phyloP scores from a whole-genome alignment of 345 rosid species.

The Gossypium herbaceum region DNA sequence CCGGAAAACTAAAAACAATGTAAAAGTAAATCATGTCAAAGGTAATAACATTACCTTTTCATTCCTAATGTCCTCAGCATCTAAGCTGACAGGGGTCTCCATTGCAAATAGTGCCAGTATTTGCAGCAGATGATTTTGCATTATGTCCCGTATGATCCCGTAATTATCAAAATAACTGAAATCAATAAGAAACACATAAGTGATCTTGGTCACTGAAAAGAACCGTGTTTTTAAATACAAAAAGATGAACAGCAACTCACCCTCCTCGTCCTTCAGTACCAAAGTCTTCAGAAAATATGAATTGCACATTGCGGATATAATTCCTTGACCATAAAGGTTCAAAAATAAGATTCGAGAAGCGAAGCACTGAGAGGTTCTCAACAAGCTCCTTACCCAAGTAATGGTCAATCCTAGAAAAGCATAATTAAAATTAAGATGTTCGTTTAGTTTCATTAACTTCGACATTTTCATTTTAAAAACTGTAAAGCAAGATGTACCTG shows the following conservation, averaged over 20 bases:
- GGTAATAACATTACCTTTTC: slow-evolving; percentile 58
- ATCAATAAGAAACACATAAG: not conserved
- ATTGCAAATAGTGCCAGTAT: slow-evolving; percentile 87
- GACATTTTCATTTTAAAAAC: not conserved
- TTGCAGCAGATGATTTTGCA: slow-evolving; percentile 96
- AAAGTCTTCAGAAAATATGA: slow-evolving; percentile 91
- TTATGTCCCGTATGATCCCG: slow-evolving; percentile 87
- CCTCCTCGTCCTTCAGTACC: slow-evolving; percentile 97
- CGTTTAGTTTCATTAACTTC: not conserved
- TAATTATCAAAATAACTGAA: slow-evolving; percentile 77
- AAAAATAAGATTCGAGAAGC: slow-evolving; percentile 90
- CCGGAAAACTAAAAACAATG: not conserved
- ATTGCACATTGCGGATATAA: slow-evolving; percentile 82
- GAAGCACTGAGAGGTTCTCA: slow-evolving; percentile 90
- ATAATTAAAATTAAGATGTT: slow-evolving; percentile 9
- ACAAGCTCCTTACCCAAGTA: slow-evolving; percentile 93
- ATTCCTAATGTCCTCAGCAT: slow-evolving; percentile 87
- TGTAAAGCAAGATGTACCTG: slow-evolving; percentile 43
- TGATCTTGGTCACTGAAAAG: not conserved
- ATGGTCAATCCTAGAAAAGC: slow-evolving; percentile 66
- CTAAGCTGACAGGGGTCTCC: slow-evolving; percentile 98
- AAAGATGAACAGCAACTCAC: slow-evolving; percentile 33
- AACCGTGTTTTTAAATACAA: not conserved
- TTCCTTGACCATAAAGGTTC: slow-evolving; percentile 89
- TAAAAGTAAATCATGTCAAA: not conserved